Evolutionary conservation across 2,329 filamentous ascomycete species (phyloP), one percentile per base, ranked within the genome.

Genomic region (Diaporthe sp.): DNA sequence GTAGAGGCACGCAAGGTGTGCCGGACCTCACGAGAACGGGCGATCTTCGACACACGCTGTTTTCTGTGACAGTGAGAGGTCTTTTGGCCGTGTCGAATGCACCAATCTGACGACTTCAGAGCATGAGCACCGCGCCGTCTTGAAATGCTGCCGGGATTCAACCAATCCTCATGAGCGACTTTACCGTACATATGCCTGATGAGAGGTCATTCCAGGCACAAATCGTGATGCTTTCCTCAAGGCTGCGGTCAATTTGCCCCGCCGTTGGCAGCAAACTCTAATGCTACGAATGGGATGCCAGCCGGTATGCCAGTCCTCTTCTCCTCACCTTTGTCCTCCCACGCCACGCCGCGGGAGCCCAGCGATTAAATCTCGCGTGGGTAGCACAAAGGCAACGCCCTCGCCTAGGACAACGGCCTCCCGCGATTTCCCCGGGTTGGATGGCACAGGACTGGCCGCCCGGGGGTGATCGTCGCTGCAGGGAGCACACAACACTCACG

Each of bases 381-480:
- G 65, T 69, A 55, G 58, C 42, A 73, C 58, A 46, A 65, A 65
- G 46, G 17, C 15, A 62, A 51, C 58, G 44, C 31, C 25, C n/a
- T 73, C 58, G 37, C 46, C 58, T 73, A 46, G 37, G 19, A 65
- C 46, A 34, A 46, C 34, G 37, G 46, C 46, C 25, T 65, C 8
- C 34, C 58, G 59, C 46, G 71, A 65, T 51, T 73, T 42, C 28
- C 46, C 37, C 28, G 58, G 71, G 10, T 31, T 13, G 61, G 25
- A 17, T 34, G 46, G 19, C 34, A 73, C 25, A 65, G 42, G 34
- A 61, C 71, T 44, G 71, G 57, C n/a, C 49, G 58, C 58, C 44
- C 59, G 46, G 44, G 28, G 28, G 37, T 53, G 71, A 73, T 59
- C 58, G 37, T 55, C 71, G 39, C 71, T 73, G 58, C 71, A 65